phyloP scores from a whole-genome alignment of 495 filamentous ascomycete species.

The Aspergillus sclerotiicarbonarius region DNA sequence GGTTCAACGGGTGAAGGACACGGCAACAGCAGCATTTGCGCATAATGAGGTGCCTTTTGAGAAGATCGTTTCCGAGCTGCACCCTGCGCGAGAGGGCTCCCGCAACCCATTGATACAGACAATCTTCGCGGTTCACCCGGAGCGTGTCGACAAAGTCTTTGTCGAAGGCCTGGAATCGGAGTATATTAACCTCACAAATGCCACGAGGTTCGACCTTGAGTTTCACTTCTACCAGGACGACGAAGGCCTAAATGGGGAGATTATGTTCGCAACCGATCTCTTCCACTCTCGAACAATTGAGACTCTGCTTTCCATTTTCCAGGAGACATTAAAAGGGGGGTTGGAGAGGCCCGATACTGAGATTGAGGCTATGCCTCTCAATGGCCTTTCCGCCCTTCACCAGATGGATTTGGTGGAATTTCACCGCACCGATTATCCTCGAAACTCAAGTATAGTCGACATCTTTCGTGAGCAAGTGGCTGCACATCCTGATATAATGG shows the following conservation, averaged over 20 bases:
- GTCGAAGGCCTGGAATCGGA: background rate
- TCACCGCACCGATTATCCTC: background rate
- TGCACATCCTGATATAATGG: background rate
- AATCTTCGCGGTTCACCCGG: background rate
- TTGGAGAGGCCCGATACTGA: background rate
- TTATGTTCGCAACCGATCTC: background rate
- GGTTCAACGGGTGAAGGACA: background rate
- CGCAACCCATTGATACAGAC: background rate
- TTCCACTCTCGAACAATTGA: background rate
- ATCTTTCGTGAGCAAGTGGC: background rate
- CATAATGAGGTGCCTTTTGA: background rate
- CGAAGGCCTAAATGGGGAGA: background rate
- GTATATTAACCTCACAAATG: background rate
- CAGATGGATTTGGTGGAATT: background rate
- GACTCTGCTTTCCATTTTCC: background rate
- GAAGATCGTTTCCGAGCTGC: background rate
- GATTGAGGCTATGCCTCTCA: conserved; percentile 1
- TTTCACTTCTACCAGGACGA: conserved; percentile 1
- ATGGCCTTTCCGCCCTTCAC: background rate
- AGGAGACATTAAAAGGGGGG: background rate
- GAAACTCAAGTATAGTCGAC: conserved; percentile 3
- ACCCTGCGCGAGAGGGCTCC: background rate
- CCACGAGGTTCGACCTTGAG: conserved; percentile 1
- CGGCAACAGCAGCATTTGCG: background rate
- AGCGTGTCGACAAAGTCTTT: background rate